Conservation (phyloP, 768 basidiomycete genomes). For the Lepiota brunneoincarnata region DNA sequence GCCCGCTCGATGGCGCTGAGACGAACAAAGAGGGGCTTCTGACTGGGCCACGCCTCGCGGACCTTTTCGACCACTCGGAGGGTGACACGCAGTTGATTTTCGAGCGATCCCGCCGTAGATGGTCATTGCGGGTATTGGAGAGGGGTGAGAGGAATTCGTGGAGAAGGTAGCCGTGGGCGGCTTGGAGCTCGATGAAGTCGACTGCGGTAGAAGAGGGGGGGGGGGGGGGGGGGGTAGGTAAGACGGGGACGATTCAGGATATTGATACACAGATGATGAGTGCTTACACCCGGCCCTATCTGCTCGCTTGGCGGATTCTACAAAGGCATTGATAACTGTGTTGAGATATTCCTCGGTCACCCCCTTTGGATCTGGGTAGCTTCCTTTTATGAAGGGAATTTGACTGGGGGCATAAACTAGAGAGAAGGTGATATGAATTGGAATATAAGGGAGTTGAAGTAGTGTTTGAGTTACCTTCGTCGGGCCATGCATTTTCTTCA, state of each 20-base stretch:
- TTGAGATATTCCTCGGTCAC: slow-evolving; percentile 55
- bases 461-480: slow-evolving; percentile 44
- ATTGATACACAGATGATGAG: not conserved
- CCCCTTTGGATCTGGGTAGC: slow-evolving; percentile 54
- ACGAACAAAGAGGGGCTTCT: slow-evolving; percentile 23
- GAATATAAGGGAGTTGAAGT: not conserved
- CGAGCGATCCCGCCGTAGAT: slow-evolving; percentile 4
- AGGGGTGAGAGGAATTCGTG: slow-evolving; percentile 48
- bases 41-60: slow-evolving; percentile 2
- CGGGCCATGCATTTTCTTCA: slow-evolving; percentile 67
- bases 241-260: not conserved
- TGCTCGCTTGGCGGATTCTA: slow-evolving; percentile 49
- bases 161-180: slow-evolving; percentile 68
- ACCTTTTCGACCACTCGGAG: not conserved
- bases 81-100: slow-evolving; percentile 2
- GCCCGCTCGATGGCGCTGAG: slow-evolving; percentile 69
- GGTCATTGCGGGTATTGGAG: slow-evolving; percentile 3
- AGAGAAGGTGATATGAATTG: not conserved
- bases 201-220: slow-evolving; percentile 29
- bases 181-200: slow-evolving; percentile 73
- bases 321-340: slow-evolving; percentile 57
- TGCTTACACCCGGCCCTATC: slow-evolving; percentile 59
- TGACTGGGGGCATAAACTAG: slow-evolving; percentile 62
- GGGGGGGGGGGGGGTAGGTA: too few species aligned
- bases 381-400: slow-evolving; percentile 46